These are phyloP conservation scores for Nannochloropsis salina DNA, from an alignment of 108 stramenopile genomes.

Conservation along the genomic window DNA sequence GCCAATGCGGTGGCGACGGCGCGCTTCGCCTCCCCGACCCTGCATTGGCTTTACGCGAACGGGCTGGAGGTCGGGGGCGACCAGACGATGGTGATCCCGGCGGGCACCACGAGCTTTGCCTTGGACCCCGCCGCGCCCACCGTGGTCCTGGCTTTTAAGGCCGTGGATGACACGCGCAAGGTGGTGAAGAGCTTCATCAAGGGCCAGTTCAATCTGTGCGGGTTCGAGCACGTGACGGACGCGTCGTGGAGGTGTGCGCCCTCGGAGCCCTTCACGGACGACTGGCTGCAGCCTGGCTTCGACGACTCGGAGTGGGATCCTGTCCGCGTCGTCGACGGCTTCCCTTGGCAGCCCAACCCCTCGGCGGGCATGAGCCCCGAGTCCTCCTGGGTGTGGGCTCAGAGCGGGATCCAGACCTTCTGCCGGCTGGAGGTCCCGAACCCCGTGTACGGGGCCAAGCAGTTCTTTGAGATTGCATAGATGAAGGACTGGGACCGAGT, in stretches of 20 bases:
- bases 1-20: conserved; percentile 12
- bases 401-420: not conserved
- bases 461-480: not conserved
- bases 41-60: not conserved
- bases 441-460: not conserved
- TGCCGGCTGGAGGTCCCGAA: conserved; percentile 3
- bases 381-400: not conserved
- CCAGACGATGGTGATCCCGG: not conserved
- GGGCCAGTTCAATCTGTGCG: not conserved
- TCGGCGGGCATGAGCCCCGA: conserved; percentile 10
- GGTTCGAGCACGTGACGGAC: conserved; percentile 19
- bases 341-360: not conserved
- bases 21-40: conserved; percentile 11
- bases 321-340: not conserved
- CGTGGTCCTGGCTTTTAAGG: not conserved
- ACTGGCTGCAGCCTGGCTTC: not conserved
- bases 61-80: not conserved
- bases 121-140: not conserved
- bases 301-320: not conserved
- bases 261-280: not conserved
- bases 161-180: not conserved
- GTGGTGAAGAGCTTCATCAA: not conserved
- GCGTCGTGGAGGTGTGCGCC: not conserved
- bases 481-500: not conserved
- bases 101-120: not conserved